Conservation (phyloP, 1,284 basidiomycete genomes). For the Cutaneotrichosporon daszewskae region DNA sequence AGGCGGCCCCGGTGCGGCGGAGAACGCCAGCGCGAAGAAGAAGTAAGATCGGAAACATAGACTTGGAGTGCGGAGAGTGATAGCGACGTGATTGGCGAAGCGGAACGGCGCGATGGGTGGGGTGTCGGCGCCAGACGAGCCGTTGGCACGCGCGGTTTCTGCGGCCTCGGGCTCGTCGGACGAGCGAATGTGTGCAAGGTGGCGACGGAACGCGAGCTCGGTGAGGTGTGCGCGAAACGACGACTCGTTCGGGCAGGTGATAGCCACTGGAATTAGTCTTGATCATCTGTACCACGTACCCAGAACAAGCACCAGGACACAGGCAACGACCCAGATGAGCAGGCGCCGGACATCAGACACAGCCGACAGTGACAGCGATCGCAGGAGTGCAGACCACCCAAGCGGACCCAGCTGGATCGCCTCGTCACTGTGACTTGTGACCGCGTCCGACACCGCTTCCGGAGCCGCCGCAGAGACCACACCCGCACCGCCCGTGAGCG, state of each 20-base stretch:
- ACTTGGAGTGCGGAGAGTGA: constrained; percentile 88
- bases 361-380: constrained; percentile 3
- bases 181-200: constrained; percentile 74
- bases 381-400: constrained; percentile 2
- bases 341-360: constrained; percentile 26
- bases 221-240: constrained; percentile 91
- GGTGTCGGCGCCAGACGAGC: constrained; percentile 39
- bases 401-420: constrained; percentile 2
- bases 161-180: constrained; percentile 52
- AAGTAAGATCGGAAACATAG: constrained; percentile 34
- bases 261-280: constrained; percentile 62
- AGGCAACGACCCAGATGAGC: constrained; percentile 33
- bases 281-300: constrained; percentile 22
- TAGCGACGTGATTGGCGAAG: constrained; percentile 82
- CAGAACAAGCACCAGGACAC: constrained; percentile 28
- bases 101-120: constrained; percentile 57
- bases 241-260: constrained; percentile 85
- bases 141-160: constrained; percentile 7
- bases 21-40: constrained; percentile 72
- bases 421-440: constrained; percentile 4
- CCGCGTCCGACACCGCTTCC: too few relatives aligned
- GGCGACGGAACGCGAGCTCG: constrained; percentile 88
- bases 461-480: neutral
- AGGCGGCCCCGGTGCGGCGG: constrained; percentile 44
- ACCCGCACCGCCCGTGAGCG: neutral